Conservation (phyloP, 352 stramenopile genomes). For the Pythium vanterpoolii region DNA sequence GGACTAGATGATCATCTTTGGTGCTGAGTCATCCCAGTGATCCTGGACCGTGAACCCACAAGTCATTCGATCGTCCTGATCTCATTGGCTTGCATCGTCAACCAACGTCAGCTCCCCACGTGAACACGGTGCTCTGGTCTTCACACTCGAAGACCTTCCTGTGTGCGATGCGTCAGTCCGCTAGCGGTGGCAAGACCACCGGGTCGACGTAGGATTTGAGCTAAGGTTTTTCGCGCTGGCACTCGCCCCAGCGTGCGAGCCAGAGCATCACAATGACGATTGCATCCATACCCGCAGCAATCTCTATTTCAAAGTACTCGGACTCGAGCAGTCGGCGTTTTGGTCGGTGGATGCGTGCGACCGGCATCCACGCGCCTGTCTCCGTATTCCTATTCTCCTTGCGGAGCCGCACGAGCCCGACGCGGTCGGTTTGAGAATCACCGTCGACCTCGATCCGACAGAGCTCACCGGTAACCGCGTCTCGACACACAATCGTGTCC, state of each 20-base stretch:
- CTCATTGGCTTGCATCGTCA: not conserved
- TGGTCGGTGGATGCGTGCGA: conserved; percentile 5
- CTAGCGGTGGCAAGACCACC: not conserved
- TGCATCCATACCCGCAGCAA: conserved; percentile 6
- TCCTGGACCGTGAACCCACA: no score
- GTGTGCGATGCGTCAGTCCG: not conserved
- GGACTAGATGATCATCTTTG: not conserved
- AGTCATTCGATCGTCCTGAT: not conserved
- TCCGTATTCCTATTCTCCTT: no score
- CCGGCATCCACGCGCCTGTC: not conserved
- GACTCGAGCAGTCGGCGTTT: not conserved
- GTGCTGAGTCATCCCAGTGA: no score
- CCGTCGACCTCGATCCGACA: not conserved
- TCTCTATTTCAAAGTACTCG: conserved; percentile 6
- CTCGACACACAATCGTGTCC: not conserved
- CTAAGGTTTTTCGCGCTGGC: conserved; percentile 5
- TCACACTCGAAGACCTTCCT: no score
- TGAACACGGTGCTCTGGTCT: no score
- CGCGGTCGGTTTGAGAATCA: not conserved
- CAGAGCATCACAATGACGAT: conserved; percentile 1
- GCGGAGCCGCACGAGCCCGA: not conserved
- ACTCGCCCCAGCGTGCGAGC: conserved; percentile 7
- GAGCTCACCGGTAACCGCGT: not conserved
- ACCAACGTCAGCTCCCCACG: not conserved
- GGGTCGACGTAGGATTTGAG: conserved; percentile 2